A percentile compares a stretch with the other conserved stretches of the same genome.
Conservation (phyloP, 495 filamentous ascomycete species). For the Penicillium ochrochloron region DNA sequence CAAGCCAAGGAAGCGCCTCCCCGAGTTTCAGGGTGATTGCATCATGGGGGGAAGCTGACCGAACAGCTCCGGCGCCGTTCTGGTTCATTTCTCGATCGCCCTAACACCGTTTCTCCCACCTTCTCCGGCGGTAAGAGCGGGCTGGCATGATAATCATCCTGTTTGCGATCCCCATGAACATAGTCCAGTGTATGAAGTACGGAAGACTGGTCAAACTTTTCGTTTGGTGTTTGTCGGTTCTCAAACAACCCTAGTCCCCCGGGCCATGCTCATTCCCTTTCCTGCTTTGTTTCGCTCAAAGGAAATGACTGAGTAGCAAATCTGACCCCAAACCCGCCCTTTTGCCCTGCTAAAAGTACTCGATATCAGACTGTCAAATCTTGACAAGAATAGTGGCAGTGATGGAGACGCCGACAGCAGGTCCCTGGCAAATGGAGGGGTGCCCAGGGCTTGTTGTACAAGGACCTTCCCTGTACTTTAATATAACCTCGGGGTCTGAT, state of each 20-base stretch:
- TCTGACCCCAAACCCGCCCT: background rate
- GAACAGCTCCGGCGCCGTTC: constrained; percentile 25
- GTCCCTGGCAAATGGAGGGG: background rate
- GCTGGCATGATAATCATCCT: background rate
- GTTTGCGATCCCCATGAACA: background rate
- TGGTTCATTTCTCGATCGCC: constrained; percentile 14
- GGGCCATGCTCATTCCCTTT: background rate
- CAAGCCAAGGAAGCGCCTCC: constrained; percentile 24
- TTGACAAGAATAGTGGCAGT: background rate
- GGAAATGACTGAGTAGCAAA: background rate
- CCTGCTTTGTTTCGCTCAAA: background rate
- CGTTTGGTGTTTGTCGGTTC: background rate
- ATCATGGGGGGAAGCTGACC: constrained; percentile 14
- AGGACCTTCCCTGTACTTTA: constrained; percentile 22
- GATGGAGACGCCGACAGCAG: background rate
- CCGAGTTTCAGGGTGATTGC: constrained; percentile 35
- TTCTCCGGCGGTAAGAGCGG: constrained; percentile 22
- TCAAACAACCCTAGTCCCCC: background rate
- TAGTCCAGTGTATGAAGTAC: background rate
- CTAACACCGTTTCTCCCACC: background rate
- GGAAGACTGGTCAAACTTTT: background rate
- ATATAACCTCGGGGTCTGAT: constrained; percentile 9
- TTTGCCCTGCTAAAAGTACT: background rate
- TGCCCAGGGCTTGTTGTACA: constrained; percentile 7
- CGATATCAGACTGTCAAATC: background rate